Percentiles rank a stretch among this genome's conserved stretches.
Conservation (phyloP, 495 filamentous ascomycete species). For the Tuber indicum region DNA sequence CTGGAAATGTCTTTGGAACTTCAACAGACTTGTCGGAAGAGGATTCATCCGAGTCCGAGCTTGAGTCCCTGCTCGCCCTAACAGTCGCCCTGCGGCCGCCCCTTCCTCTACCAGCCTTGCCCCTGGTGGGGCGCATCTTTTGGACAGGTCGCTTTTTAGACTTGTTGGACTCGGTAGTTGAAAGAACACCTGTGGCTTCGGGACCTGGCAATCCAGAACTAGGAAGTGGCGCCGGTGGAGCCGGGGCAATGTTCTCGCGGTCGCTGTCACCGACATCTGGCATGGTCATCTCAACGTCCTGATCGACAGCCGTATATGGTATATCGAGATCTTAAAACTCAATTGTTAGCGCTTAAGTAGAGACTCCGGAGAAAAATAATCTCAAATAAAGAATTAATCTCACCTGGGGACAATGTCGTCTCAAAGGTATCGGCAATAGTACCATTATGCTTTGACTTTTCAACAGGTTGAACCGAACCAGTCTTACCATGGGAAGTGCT, state of each 20-base stretch:
- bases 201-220: constrained; percentile 7
- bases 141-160: constrained; percentile 12
- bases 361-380: neutral
- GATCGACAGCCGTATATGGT: neutral
- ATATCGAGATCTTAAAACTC: neutral
- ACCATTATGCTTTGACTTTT: neutral
- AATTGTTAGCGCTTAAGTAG: constrained; percentile 8
- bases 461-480: neutral
- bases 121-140: constrained; percentile 26
- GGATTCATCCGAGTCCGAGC: neutral
- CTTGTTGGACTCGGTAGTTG: neutral
- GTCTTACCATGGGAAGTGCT: neutral
- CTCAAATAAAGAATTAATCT: constrained; percentile 4
- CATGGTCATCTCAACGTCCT: constrained; percentile 22
- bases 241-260: neutral
- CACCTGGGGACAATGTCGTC: neutral
- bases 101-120: neutral
- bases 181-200: neutral
- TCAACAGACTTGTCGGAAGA: neutral
- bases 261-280: constrained; percentile 9
- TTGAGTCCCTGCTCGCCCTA: neutral
- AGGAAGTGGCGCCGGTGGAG: constrained; percentile 2
- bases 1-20: constrained; percentile 7
- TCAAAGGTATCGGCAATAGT: neutral
- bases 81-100: neutral